A percentile compares a stretch with the other conserved stretches of the same genome.
These are phyloP conservation scores for Onygenales sp. DNA, from an alignment of 2,329 filamentous ascomycete genomes.

Conservation along the genomic window DNA sequence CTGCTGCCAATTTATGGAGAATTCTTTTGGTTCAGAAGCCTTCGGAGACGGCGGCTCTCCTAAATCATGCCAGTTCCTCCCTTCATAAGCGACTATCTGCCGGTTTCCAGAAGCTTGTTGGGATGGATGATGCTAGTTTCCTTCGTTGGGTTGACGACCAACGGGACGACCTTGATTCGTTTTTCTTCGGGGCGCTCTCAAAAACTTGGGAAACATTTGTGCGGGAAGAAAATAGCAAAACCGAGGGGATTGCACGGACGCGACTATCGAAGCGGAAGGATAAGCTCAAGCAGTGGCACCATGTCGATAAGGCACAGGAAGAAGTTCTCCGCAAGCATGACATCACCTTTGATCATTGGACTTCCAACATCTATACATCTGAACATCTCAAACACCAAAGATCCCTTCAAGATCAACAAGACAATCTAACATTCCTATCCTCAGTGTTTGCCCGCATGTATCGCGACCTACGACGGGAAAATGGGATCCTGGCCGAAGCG, in stretches of 20 bases:
- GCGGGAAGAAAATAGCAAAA: conserved; percentile 67
- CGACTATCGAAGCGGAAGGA: conserved; percentile 71
- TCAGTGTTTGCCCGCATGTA: conserved; percentile 71
- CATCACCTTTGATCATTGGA: conserved; percentile 79
- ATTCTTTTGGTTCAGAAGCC: conserved; percentile 91
- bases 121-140: conserved; percentile 83
- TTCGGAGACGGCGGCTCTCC: conserved; percentile 62
- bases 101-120: conserved; percentile 74
- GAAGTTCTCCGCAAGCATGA: conserved; percentile 73
- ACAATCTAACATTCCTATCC: conserved; percentile 69
- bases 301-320: conserved; percentile 58
- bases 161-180: conserved; percentile 62
- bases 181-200: conserved; percentile 75
- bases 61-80: conserved; percentile 59
- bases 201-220: conserved; percentile 86
- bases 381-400: conserved; percentile 89
- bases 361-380: conserved; percentile 87
- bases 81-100: conserved; percentile 63
- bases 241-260: conserved; percentile 61
- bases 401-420: conserved; percentile 83
- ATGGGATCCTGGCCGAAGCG: conserved; percentile 65
- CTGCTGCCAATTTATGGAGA: conserved; percentile 79
- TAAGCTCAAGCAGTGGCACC: conserved; percentile 68
- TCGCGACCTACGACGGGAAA: conserved; percentile 65
- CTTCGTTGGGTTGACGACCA: conserved; percentile 80